Conservation (phyloP, 164 flowering plant species). For the Umbilicus rupestris region DNA sequence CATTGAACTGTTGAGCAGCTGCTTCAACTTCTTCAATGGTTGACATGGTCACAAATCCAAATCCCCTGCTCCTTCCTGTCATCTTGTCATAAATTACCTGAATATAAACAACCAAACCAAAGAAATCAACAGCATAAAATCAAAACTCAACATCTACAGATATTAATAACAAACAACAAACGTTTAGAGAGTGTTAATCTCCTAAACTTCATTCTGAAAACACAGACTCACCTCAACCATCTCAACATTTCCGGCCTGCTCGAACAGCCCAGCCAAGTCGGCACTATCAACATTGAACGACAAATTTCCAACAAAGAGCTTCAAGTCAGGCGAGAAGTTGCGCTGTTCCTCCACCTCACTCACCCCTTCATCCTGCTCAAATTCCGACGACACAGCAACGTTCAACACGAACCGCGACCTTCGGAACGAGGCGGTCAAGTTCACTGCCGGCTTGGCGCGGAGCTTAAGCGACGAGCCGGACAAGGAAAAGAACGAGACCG, state of each 20-base stretch:
- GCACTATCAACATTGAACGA: slow-evolving; percentile 61
- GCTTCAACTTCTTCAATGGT: slow-evolving; percentile 61
- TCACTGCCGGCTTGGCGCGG: slow-evolving; percentile 1
- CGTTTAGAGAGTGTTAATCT: no score
- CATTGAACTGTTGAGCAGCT: slow-evolving; percentile 80
- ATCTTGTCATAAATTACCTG: slow-evolving; percentile 91
- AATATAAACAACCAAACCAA: not conserved
- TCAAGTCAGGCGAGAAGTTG: slow-evolving; percentile 45
- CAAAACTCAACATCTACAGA: not conserved
- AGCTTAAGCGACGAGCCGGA: not conserved
- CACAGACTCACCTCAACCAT: slow-evolving; percentile 68
- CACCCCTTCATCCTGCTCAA: slow-evolving; percentile 22
- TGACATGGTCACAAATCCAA: slow-evolving; percentile 96
- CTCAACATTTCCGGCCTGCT: slow-evolving; percentile 72
- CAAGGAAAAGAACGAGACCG: not conserved
- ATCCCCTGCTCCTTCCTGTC: slow-evolving; percentile 90
- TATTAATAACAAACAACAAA: not conserved
- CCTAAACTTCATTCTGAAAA: not conserved
- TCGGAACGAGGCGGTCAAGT: not conserved
- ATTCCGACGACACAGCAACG: slow-evolving; percentile 7
- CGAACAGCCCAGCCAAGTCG: slow-evolving; percentile 53
- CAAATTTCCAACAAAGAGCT: slow-evolving; percentile 70
- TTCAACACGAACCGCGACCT: not conserved
- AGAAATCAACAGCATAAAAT: no score
- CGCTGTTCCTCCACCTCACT: slow-evolving; percentile 18